Conservation (phyloP, 179 eudicot genomes). For the Heliamphora ciliata region DNA sequence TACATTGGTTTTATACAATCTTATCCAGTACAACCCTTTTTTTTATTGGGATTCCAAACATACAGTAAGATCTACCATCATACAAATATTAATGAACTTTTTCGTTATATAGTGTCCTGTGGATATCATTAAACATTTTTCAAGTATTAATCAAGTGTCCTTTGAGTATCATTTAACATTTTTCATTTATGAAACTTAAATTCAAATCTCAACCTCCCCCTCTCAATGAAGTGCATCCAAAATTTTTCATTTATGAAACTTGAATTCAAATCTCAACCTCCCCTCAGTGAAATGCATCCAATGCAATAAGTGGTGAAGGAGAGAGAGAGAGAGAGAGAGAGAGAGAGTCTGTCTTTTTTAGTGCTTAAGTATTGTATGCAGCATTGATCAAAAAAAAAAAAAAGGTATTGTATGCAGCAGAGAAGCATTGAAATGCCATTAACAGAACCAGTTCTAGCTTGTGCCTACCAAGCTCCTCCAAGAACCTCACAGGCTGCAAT, state of each 20-base stretch:
- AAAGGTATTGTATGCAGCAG: background rate
- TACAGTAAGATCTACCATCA: too few species aligned
- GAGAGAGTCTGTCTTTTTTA: too few species aligned
- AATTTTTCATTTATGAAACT: constrained; percentile 12
- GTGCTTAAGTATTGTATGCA: too few species aligned
- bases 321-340: background rate
- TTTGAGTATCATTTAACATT: too few species aligned
- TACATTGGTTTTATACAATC: too few species aligned
- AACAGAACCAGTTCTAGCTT: constrained; percentile 1
- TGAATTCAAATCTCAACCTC: constrained; percentile 27
- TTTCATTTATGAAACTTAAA: constrained; percentile 17
- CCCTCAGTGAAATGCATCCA: constrained; percentile 21
- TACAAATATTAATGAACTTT: too few species aligned
- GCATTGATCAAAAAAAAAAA: too few species aligned
- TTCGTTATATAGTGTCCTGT: too few species aligned
- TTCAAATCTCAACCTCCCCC: constrained; percentile 25
- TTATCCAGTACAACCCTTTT: too few species aligned
- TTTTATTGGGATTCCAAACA: too few species aligned
- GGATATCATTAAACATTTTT: too few species aligned
- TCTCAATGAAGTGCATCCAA: constrained; percentile 17
- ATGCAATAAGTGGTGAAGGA: constrained; percentile 8
- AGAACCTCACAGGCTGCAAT: constrained; percentile 13
- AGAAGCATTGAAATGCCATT: constrained; percentile 12
- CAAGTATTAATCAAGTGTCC: too few species aligned
- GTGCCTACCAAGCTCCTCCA: constrained; percentile 18